Evolutionary conservation across 306 rosid genomes (phyloP).

Genomic region (Crataegus laevigata): DNA sequence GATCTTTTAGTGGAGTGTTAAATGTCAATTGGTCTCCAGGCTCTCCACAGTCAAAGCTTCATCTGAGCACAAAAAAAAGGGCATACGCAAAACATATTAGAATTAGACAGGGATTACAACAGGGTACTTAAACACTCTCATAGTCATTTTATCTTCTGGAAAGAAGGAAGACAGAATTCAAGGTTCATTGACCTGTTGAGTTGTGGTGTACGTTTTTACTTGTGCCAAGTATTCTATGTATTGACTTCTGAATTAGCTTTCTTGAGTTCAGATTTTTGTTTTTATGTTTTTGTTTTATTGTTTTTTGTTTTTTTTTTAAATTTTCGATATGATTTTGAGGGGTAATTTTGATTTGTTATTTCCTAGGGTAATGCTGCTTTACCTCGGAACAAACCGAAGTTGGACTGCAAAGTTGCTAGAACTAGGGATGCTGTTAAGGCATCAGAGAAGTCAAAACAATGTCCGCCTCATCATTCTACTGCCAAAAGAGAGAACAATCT

Average conservation of each 20-base stretch:
- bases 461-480: not conserved
- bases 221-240: not conserved
- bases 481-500: constrained; percentile 3
- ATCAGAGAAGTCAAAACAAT: constrained; percentile 4
- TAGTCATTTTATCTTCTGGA: not conserved
- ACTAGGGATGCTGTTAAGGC: constrained; percentile 1
- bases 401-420: constrained; percentile 1
- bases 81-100: not conserved
- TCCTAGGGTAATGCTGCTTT: constrained; percentile 12
- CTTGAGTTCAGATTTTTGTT: not conserved
- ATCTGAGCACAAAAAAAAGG: not conserved
- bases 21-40: not conserved
- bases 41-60: not conserved
- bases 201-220: not conserved
- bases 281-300: too few relatives aligned
- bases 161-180: not conserved
- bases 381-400: not conserved
- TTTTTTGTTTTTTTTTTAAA: not conserved
- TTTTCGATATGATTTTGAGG: not conserved
- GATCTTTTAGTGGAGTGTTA: not conserved
- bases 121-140: not conserved
- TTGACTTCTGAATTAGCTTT: not conserved
- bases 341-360: not conserved
- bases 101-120: not conserved
- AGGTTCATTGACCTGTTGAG: not conserved